Percentiles rank a stretch among this genome's conserved stretches.
phyloP scores from a whole-genome alignment of 495 filamentous ascomycete species.

The Penicillium odoratum region DNA sequence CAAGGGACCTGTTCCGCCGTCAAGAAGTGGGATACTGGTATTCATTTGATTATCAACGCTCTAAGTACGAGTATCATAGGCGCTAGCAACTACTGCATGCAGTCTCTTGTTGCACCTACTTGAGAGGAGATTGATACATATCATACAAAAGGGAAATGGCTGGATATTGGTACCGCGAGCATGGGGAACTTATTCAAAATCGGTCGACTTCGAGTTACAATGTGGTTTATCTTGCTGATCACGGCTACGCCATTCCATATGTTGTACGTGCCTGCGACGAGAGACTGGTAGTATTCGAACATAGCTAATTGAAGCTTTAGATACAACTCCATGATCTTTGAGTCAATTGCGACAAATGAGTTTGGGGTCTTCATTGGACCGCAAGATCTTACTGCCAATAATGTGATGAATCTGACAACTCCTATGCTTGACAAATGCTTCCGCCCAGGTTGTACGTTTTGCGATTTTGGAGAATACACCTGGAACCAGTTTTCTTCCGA shows the following conservation, averaged over 20 bases:
- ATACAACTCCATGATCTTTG: constrained; percentile 20
- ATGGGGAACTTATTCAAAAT: constrained; percentile 17
- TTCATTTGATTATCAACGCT: constrained; percentile 35
- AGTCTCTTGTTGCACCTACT: constrained; percentile 32
- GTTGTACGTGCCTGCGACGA: constrained; percentile 22
- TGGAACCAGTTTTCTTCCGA: constrained; percentile 2
- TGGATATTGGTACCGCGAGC: constrained; percentile 26
- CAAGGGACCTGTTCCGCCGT: no score
- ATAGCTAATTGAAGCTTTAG: not conserved
- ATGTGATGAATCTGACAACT: constrained; percentile 8
- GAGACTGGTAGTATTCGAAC: not conserved
- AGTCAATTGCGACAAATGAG: constrained; percentile 7
- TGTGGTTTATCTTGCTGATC: constrained; percentile 17
- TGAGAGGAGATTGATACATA: constrained; percentile 23
- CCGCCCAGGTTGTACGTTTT: not conserved
- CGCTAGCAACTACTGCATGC: constrained; percentile 42
- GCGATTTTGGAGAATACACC: no score
- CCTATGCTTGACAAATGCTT: constrained; percentile 11
- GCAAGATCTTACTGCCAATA: constrained; percentile 6
- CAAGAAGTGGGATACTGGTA: constrained; percentile 15
- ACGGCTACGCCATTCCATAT: constrained; percentile 26
- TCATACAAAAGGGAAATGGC: constrained; percentile 21
- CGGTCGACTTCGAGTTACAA: constrained; percentile 1
- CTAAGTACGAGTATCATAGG: constrained; percentile 32
- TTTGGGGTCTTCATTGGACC: constrained; percentile 6